Evolutionary conservation across 2,329 filamentous ascomycete species (phyloP).

Genomic region (Fusarium sp.): DNA sequence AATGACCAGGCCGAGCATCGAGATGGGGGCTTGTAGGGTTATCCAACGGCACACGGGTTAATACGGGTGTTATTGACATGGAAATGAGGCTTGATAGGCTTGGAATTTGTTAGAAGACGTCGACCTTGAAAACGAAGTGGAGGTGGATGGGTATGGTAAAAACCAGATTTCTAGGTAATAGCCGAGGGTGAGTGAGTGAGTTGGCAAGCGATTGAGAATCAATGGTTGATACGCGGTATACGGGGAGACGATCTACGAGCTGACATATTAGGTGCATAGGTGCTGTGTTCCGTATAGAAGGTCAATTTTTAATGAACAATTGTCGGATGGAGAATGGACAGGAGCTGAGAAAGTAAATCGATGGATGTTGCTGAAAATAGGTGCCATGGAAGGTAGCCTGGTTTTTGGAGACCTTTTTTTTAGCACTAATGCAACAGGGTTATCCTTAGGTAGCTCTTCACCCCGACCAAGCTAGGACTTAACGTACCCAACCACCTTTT

Average conservation of each 20-base stretch:
- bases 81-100: constrained; percentile 3
- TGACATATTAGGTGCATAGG: not conserved
- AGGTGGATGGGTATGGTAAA: constrained; percentile 16
- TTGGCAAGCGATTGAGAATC: not conserved
- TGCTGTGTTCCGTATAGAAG: not conserved
- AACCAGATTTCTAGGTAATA: constrained; percentile 19
- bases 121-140: constrained; percentile 14
- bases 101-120: constrained; percentile 26
- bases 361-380: constrained; percentile 35
- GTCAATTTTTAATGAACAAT: not conserved
- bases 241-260: not conserved
- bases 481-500: too few relatives aligned
- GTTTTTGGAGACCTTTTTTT: constrained; percentile 7
- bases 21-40: constrained; percentile 11
- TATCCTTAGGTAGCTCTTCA: constrained; percentile 1
- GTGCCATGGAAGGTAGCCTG: constrained; percentile 3
- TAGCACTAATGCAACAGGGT: constrained; percentile 25
- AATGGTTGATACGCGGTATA: not conserved
- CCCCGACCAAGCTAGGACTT: not conserved
- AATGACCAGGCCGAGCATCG: constrained; percentile 18
- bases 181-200: not conserved
- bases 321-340: not conserved
- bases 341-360: not conserved
- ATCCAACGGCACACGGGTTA: constrained; percentile 2
- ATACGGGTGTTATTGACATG: constrained; percentile 25